Evolutionary conservation across 148 eudicot genomes (phyloP).

Genomic region (Gaultheria prostrata): DNA sequence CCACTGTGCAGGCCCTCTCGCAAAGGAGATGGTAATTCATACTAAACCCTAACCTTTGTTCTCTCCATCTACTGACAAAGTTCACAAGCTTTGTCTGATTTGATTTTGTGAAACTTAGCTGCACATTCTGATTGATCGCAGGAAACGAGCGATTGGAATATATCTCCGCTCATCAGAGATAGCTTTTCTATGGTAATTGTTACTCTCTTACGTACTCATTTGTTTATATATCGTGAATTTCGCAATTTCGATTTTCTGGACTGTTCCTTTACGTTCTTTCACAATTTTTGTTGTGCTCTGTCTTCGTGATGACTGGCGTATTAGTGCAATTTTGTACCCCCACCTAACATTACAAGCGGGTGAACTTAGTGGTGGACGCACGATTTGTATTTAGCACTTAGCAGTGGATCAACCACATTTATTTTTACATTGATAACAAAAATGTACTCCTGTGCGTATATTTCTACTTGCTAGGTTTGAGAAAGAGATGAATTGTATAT

Average conservation of each 20-base stretch:
- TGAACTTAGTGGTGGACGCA: no score
- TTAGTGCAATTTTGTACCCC: no score
- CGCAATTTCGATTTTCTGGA: neutral
- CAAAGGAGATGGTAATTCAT: conserved; percentile 58
- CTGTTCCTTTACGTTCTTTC: neutral
- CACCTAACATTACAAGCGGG: no score
- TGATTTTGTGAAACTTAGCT: neutral
- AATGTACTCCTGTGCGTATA: no score
- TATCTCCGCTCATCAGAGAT: conserved; percentile 68
- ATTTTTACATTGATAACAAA: no score
- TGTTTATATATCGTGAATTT: neutral
- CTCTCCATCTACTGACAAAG: neutral
- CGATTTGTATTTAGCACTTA: no score
- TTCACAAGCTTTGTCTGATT: neutral
- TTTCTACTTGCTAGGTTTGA: no score
- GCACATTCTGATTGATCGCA: conserved; percentile 20
- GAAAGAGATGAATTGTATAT: no score
- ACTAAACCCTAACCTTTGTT: neutral
- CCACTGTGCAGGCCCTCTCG: conserved; percentile 88
- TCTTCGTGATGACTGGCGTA: neutral
- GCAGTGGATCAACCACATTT: no score
- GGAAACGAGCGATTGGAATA: conserved; percentile 82
- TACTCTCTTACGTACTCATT: neutral
- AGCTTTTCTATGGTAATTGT: conserved; percentile 75
- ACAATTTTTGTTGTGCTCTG: neutral